Conservation (phyloP, 2,329 filamentous ascomycete genomes). For the Neurospora crassa region DNA sequence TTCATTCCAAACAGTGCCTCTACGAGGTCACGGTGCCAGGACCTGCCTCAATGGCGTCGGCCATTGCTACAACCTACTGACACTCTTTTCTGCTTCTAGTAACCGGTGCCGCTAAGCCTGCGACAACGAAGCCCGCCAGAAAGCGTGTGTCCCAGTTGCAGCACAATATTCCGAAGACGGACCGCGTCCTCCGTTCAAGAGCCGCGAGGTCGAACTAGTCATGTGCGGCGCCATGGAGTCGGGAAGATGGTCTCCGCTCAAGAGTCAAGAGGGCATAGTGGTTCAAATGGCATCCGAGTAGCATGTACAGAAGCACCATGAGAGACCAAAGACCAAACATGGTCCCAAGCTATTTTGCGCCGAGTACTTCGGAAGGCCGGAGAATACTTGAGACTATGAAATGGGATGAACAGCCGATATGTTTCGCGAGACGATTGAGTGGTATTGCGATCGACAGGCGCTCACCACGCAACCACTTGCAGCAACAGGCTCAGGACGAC, state of each 20-base stretch:
- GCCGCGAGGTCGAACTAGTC: neutral
- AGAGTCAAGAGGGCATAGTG: no score
- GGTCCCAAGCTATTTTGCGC: neutral
- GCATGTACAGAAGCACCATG: no score
- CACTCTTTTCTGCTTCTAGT: neutral
- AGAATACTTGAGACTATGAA: neutral
- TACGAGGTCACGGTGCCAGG: neutral
- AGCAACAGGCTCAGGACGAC: no score
- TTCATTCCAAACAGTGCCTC: neutral
- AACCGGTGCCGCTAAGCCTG: no score
- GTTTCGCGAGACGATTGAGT: neutral
- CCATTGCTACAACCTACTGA: neutral
- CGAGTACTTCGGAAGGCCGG: neutral
- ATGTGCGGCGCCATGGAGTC: rapidly evolving
- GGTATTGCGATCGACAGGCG: neutral
- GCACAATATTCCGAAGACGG: neutral
- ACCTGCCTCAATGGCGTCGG: neutral
- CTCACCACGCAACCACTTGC: no score
- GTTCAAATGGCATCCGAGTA: no score
- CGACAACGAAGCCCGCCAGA: neutral
- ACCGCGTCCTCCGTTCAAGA: neutral
- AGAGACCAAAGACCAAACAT: neutral
- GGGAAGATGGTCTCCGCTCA: no score
- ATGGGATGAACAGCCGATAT: neutral
- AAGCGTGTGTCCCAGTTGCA: neutral